A percentile compares a stretch with the other conserved stretches of the same genome.
Evolutionary conservation across 192 early-diverging fungal species (phyloP).

Genomic region (Backusella psychrophila): DNA sequence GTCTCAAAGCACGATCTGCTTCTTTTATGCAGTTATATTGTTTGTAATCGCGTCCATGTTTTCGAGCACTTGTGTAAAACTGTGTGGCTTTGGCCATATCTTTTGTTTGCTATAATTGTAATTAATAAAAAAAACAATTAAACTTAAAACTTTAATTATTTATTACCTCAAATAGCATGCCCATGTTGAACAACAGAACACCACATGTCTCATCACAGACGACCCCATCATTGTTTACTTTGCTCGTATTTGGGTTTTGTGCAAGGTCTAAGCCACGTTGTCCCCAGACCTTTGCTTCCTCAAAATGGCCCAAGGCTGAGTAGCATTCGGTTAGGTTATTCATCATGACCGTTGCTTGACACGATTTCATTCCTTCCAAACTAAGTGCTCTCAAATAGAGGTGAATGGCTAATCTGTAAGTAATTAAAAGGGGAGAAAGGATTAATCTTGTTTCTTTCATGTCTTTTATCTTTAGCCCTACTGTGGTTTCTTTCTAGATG

Average conservation of each 20-base stretch:
- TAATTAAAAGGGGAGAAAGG: background rate
- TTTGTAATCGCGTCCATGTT: conserved; percentile 41
- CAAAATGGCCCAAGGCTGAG: conserved; percentile 44
- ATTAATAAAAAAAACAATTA: conserved; percentile 1
- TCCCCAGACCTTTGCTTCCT: conserved; percentile 54
- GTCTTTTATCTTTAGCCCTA: conserved; percentile 12
- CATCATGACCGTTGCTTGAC: conserved; percentile 55
- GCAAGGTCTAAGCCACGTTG: conserved; percentile 48
- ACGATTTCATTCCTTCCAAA: conserved; percentile 36
- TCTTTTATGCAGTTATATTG: conserved; percentile 38
- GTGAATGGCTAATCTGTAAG: conserved; percentile 47
- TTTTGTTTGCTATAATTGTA: conserved; percentile 36
- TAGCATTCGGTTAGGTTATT: conserved; percentile 58
- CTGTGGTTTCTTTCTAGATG: conserved; percentile 45
- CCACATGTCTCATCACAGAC: conserved; percentile 54
- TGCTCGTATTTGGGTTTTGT: conserved; percentile 39
- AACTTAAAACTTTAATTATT: background rate
- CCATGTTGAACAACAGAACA: conserved; percentile 54
- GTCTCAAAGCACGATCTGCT: conserved; percentile 39
- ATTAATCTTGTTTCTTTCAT: background rate
- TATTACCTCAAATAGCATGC: conserved; percentile 57
- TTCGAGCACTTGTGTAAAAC: conserved; percentile 39
- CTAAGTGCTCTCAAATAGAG: conserved; percentile 53
- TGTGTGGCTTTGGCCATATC: conserved; percentile 36
- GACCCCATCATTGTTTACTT: conserved; percentile 29